These are phyloP conservation scores for Claviceps sp. DNA, from an alignment of 2,329 filamentous ascomycete genomes.

Conservation along the genomic window DNA sequence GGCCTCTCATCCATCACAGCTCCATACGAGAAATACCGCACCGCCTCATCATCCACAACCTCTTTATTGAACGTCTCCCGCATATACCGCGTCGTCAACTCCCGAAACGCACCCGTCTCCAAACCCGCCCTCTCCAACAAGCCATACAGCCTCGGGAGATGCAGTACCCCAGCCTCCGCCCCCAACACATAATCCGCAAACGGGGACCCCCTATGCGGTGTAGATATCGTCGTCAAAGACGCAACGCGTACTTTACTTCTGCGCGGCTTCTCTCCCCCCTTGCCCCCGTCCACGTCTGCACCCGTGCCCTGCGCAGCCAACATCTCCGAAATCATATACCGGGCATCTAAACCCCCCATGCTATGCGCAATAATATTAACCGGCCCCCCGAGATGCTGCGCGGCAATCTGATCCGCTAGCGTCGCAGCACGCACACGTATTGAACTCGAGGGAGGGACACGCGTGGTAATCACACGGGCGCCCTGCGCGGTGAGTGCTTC, in stretches of 20 bases:
- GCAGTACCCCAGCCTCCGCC: conserved; percentile 23
- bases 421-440: conserved; percentile 47
- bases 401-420: conserved; percentile 38
- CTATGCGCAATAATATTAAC: conserved; percentile 68
- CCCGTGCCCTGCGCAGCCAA: background rate
- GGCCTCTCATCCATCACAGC: conserved; percentile 29
- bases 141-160: conserved; percentile 42
- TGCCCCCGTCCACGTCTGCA: background rate
- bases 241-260: conserved; percentile 21
- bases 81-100: conserved; percentile 49
- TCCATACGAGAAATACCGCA: conserved; percentile 51
- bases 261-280: no score
- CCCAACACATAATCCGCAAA: conserved; percentile 41
- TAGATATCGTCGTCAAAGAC: conserved; percentile 41
- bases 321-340: conserved; percentile 47
- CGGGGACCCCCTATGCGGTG: conserved; percentile 40
- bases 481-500: conserved; percentile 41
- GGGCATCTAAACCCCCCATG: conserved; percentile 52
- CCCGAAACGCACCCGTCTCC: conserved; percentile 45
- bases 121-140: conserved; percentile 37
- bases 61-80: conserved; percentile 42
- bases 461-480: conserved; percentile 43
- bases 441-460: conserved; percentile 46
- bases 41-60: conserved; percentile 36
- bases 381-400: conserved; percentile 10